Evolutionary conservation across 192 early-diverging fungal species (phyloP).

Genomic region (Podila clonocystis): DNA sequence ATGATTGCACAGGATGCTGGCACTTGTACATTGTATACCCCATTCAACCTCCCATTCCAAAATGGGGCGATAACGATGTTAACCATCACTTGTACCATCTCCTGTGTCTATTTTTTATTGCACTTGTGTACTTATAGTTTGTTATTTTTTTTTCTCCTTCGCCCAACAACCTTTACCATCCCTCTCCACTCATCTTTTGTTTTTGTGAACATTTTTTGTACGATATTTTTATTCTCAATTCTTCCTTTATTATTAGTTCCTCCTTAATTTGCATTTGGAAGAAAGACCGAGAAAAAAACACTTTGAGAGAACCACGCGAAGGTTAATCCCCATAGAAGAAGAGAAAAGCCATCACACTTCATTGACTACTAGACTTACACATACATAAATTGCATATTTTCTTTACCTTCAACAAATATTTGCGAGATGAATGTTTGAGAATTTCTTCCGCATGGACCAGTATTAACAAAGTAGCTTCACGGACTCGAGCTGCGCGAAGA

Average conservation of each 20-base stretch:
- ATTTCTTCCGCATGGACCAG: too few species aligned
- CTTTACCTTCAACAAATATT: too few species aligned
- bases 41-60: conserved; percentile 2
- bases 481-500: too few species aligned
- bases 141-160: conserved; percentile 6
- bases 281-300: neutral
- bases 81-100: conserved; percentile 24
- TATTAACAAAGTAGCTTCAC: too few species aligned
- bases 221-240: neutral
- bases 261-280: too few species aligned
- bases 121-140: neutral
- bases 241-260: neutral
- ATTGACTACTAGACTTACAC: conserved; percentile 1
- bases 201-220: conserved; percentile 6
- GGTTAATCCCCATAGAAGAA: conserved; percentile 10
- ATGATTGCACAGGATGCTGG: neutral
- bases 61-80: conserved; percentile 17
- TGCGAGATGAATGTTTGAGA: too few species aligned
- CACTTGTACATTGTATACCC: conserved; percentile 5
- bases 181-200: conserved; percentile 3
- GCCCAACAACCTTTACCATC: conserved; percentile 10
- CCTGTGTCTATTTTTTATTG: conserved; percentile 22
- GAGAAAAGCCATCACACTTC: conserved; percentile 9
- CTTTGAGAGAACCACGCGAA: neutral
- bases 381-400: too few species aligned